phyloP scores from a whole-genome alignment of 2,329 filamentous ascomycete genomes.

The Dryadomyces sulphureus region DNA sequence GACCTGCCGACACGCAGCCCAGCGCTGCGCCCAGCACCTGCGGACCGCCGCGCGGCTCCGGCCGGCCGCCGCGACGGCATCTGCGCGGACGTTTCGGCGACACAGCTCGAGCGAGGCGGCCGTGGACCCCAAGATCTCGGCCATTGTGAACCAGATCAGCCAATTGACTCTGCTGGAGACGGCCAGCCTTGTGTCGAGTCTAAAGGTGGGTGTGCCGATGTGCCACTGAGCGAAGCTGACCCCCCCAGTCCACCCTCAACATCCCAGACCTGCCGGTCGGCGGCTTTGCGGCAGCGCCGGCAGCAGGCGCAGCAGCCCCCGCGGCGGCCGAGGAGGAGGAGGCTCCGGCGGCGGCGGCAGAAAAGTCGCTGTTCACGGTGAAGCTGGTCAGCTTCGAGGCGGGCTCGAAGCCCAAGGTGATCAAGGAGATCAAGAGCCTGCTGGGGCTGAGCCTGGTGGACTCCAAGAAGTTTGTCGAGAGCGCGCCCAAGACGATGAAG shows the following conservation, averaged over 20 bases:
- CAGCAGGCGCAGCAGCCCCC: conserved; percentile 39
- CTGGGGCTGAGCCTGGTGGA: conserved; percentile 92
- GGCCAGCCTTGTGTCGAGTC: conserved; percentile 79
- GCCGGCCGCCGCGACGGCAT: conserved; percentile 22
- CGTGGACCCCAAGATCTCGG: conserved; percentile 77
- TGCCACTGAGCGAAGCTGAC: background rate
- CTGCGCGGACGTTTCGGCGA: conserved; percentile 48
- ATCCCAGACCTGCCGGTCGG: conserved; percentile 96
- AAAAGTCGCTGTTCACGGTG: conserved; percentile 94
- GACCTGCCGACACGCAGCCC: conserved; percentile 47
- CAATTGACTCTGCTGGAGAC: conserved; percentile 96
- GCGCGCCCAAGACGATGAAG: conserved; percentile 96
- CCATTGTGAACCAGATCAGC: conserved; percentile 97
- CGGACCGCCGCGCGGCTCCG: conserved; percentile 32
- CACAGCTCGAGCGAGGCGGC: conserved; percentile 78
- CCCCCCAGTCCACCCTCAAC: conserved; percentile 67
- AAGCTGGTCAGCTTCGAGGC: conserved; percentile 88
- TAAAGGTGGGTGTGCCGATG: conserved; percentile 64
- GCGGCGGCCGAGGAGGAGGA: conserved; percentile 73
- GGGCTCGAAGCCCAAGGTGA: conserved; percentile 88
- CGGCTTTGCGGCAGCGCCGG: conserved; percentile 60
- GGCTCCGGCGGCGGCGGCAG: conserved; percentile 74
- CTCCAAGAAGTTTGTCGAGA: conserved; percentile 99
- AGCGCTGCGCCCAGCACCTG: conserved; percentile 49
- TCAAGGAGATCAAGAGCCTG: conserved; percentile 98